Evolutionary conservation across 176 grass and related monocot species (phyloP), one percentile per base, ranked within the genome.

Genomic region (Paspalum vaginatum): DNA sequence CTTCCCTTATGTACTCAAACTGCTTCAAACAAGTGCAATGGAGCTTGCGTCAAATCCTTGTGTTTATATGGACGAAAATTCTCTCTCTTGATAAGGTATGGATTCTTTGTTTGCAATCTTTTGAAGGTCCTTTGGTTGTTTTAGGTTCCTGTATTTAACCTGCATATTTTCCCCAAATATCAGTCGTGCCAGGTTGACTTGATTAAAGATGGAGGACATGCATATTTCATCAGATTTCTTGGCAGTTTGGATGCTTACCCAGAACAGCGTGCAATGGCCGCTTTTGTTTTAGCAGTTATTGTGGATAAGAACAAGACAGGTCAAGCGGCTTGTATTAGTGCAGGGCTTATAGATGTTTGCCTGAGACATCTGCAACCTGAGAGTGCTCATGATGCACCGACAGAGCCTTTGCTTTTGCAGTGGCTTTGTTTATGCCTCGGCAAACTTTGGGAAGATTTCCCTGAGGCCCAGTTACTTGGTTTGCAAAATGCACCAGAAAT

Each of bases 51-150:
- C 96, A 99, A 88, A 99, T 98, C 81, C 90, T 98, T 68, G 92
- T 98, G 55, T 98, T 98, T 73, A 95, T 99, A 84, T 99, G 96
- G 96, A 99, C 96, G 57, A 99, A 99, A 86, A 99, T 99, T 81
- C 92, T 99, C 73, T 94, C 96, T 59, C 92, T 99, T 72, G 96
- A 99, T 78, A 99, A 99, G 92, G 96, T 91, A 81, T 17, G 26
- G 44, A 21, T 61, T 67, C 53, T 61, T 72, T 11, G 17, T 70
- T 70, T 39, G 39, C 24, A 76, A 76, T 85, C 21, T 70, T 71
- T 25, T 6, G 32, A 42, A 68, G 14, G 24, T 56, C 6, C 6
- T 75, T 52, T 37, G 43, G 11, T 85, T 9, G 14, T 56, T 11
- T 38, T 72, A 64, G 16, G n/a, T 68, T 84, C 62, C 49, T 41